Evolutionary conservation across 2,329 filamentous ascomycete species (phyloP), one percentile per base, ranked within the genome.

Genomic region (Macrophomina tecta): DNA sequence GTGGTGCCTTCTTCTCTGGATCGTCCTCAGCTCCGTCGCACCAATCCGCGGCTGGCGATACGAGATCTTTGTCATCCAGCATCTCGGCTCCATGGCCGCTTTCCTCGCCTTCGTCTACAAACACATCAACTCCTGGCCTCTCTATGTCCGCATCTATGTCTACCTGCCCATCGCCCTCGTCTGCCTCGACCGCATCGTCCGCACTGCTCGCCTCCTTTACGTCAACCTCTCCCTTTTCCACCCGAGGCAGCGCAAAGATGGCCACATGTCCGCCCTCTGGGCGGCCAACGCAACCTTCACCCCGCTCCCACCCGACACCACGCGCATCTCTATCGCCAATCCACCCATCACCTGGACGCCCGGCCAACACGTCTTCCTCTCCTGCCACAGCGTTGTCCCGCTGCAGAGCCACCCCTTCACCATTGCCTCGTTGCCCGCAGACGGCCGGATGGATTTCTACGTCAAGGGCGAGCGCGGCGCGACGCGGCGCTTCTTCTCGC

Each of bases 51-150:
- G 86, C n/a, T 81, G 88, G 79, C 83, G 84, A 6, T 92, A 92
- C 74, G 90, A 92, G 78, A 68, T 91, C 0, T 92, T 91, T 73
- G 85, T 92, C 16, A 71, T 87, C 3, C 90, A 92, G 75, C 90
- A 92, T 73, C 79, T 91, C 32, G 74, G 86, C 16, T 85, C 87
- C 3, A 88, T 88, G 66, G 81, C 85, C 36, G 73, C 89, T 30
- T 85, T 92, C 72, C 78, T 91, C 45, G 90, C 86, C 79, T 80
- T 90, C 48, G 76, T 91, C 9, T 87, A 89, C 71, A 78, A 84
- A 45, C 90, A 92, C 73, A 83, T 90, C 3, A 46, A 28, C 28
- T 67, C 65, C 38, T 67, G 65, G 65, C 89, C 90, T 1, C 72
- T 73, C 7, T 84, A 85, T 56, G 85, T 89, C 6, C 81, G 79